A percentile compares a stretch with the other conserved stretches of the same genome.
phyloP scores from a whole-genome alignment of 1,139 yeast species.

The Scheffersomyces titani region DNA sequence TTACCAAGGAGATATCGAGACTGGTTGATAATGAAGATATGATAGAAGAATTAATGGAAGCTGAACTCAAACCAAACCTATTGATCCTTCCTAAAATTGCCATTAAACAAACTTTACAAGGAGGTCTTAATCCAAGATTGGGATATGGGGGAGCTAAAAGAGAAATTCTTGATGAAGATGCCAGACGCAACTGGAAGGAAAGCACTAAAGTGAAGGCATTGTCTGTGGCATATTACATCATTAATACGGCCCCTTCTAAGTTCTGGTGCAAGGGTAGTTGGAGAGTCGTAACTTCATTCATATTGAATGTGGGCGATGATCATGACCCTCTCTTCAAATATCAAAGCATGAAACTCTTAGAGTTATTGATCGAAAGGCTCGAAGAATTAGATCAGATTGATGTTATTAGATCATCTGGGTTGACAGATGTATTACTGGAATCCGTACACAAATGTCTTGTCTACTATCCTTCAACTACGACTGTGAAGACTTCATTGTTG shows the following conservation, averaged over 20 bases:
- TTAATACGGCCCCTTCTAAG: constrained; percentile 15
- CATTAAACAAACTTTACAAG: constrained; percentile 9
- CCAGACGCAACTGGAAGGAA: constrained; percentile 33
- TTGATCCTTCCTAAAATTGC: constrained; percentile 2
- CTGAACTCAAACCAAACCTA: constrained; percentile 4
- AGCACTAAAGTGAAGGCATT: constrained; percentile 22
- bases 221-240: constrained; percentile 31
- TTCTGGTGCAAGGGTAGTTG: constrained; percentile 29
- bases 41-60: constrained; percentile 6
- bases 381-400: constrained; percentile 4
- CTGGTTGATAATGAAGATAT: constrained; percentile 6
- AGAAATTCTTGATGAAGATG: constrained; percentile 23
- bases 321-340: constrained; percentile 45
- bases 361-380: constrained; percentile 3
- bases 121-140: constrained; percentile 29
- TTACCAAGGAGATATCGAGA: constrained; percentile 16
- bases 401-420: constrained; percentile 37
- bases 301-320: constrained; percentile 53
- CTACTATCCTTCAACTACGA: constrained; percentile 50
- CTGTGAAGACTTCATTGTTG: constrained; percentile 22
- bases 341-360: constrained; percentile 42
- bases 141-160: constrained; percentile 25
- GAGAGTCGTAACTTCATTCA: constrained; percentile 50
- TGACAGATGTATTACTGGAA: constrained; percentile 42
- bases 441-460: constrained; percentile 39